Base-by-base conservation (phyloP, 192 early-diverging fungal genomes). In the Phlyctochytrium bullatum region DNA sequence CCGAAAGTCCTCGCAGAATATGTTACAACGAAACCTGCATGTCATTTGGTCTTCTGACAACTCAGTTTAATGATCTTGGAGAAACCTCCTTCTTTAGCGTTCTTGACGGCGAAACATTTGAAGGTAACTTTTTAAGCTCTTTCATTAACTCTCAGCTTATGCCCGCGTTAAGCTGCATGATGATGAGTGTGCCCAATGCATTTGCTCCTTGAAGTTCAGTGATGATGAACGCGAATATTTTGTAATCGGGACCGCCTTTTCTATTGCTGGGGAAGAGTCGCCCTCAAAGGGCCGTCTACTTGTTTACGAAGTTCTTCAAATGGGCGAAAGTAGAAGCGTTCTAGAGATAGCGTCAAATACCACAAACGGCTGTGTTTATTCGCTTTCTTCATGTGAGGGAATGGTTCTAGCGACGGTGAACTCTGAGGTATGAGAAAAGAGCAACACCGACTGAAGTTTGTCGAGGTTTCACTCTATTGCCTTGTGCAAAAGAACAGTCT, bases 231-330 rank as follows among this genome's bases (percentile, higher is more conserved):
- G 59, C n/a, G 72, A 70, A 25, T 92, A 80, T 66, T 82, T 88
- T 71, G 83, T 89, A 29, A 76, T 91, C 36, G 94, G 94, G n/a
- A 94, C 94, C 6, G 83, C 87, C 24, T 73, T 84, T 32, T 73
- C 81, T 23, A 34, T 71, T 54, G 80, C 82, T 6, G 78, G 66
- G 29, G 78, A 88, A 52, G 85, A 88, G 36, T 85, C 94, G 2
- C 85, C 87, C 2, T 64, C 59, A n/a, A 80, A 74, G 20, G 97
- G 95, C 20, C 76, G 94, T 3, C 77, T 97, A 2, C 62, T 94
- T 32, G 76, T 91, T 14, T 78, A 90, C 54, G 72, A 74, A n/a
- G 80, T 91, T 6, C 28, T 40, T 34, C 28, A 25, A 28, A 20
- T 27, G 12, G 40, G 40, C 10, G 62, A 70, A 0, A 52, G 52